Conservation (phyloP, 2,329 filamentous ascomycete genomes). For the Aspergillus persii region DNA sequence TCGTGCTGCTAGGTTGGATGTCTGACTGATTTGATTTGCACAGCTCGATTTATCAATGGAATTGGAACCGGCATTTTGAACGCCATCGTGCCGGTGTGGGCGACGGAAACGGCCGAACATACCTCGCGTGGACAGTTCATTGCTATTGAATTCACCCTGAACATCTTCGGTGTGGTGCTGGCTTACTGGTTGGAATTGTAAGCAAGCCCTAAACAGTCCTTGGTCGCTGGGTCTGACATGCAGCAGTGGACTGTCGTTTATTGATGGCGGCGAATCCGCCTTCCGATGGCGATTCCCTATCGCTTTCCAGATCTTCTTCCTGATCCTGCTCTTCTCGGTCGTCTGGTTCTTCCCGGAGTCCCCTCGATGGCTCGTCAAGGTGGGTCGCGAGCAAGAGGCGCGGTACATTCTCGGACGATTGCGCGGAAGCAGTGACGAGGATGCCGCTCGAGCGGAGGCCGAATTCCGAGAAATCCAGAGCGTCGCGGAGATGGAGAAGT, state of each 20-base stretch:
- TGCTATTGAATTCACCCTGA: slow-evolving; percentile 70
- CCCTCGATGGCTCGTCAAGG: slow-evolving; percentile 59
- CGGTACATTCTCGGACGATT: slow-evolving; percentile 63
- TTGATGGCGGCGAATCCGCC: slow-evolving; percentile 56
- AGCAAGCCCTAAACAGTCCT: slow-evolving; percentile 6
- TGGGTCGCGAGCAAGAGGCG: slow-evolving; percentile 65
- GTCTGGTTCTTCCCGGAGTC: slow-evolving; percentile 71
- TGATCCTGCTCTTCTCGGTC: slow-evolving; percentile 54
- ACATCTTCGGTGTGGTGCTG: slow-evolving; percentile 67
- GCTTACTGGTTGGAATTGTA: slow-evolving; percentile 61
- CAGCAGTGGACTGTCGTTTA: slow-evolving; percentile 56
- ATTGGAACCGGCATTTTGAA: slow-evolving; percentile 69
- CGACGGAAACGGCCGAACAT: slow-evolving; percentile 67
- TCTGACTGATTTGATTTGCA: neutral
- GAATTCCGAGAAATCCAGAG: slow-evolving; percentile 69
- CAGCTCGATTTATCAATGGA: slow-evolving; percentile 60
- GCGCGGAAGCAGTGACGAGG: slow-evolving; percentile 57
- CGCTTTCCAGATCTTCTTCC: slow-evolving; percentile 66
- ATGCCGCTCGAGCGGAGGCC: slow-evolving; percentile 54
- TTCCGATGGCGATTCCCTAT: slow-evolving; percentile 69
- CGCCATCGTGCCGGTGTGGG: slow-evolving; percentile 69
- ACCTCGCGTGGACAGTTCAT: slow-evolving; percentile 68
- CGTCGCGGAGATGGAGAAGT: slow-evolving; percentile 61
- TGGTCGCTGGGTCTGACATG: neutral
- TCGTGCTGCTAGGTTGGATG: neutral